These are phyloP conservation scores for Penicillium sp. DNA, from an alignment of 2,329 filamentous ascomycete species.

Conservation along the genomic window DNA sequence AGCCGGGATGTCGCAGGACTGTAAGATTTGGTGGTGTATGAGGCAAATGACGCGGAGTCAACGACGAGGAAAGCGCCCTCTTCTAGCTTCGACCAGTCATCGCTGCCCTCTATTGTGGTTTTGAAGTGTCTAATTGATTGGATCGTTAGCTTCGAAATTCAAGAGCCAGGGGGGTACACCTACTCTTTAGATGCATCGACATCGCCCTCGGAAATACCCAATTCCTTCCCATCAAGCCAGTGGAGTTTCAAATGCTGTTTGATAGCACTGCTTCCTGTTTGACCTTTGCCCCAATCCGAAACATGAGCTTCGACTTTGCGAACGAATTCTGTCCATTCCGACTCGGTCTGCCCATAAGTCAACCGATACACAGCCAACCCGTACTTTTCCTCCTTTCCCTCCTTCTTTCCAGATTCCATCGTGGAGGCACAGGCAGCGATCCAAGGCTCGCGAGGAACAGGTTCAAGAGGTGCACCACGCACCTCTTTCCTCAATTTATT, in stretches of 20 bases:
- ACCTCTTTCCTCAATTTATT: conserved; percentile 11
- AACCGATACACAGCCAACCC: conserved; percentile 27
- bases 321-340: conserved; percentile 23
- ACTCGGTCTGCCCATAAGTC: conserved; percentile 19
- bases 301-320: conserved; percentile 23
- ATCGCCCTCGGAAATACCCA: conserved; percentile 19
- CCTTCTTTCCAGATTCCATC: not conserved
- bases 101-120: not conserved
- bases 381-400: not conserved
- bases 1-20: conserved; percentile 4
- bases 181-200: conserved; percentile 13
- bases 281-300: conserved; percentile 24
- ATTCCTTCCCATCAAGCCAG: conserved; percentile 26
- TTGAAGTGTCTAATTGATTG: conserved; percentile 12
- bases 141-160: not conserved
- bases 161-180: not conserved
- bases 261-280: conserved; percentile 18
- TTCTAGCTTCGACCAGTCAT: not conserved
- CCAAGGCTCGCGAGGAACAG: conserved; percentile 20
- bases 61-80: conserved; percentile 15
- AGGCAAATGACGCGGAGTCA: conserved; percentile 16
- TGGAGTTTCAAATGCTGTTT: conserved; percentile 24
- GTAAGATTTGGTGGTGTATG: conserved; percentile 15
- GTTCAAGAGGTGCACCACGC: conserved; percentile 10
- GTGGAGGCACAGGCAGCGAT: conserved; percentile 1